Evolutionary conservation across 208 protist species (phyloP), one percentile per base, ranked within the genome.

Genomic region (Leishmania mexicana): DNA sequence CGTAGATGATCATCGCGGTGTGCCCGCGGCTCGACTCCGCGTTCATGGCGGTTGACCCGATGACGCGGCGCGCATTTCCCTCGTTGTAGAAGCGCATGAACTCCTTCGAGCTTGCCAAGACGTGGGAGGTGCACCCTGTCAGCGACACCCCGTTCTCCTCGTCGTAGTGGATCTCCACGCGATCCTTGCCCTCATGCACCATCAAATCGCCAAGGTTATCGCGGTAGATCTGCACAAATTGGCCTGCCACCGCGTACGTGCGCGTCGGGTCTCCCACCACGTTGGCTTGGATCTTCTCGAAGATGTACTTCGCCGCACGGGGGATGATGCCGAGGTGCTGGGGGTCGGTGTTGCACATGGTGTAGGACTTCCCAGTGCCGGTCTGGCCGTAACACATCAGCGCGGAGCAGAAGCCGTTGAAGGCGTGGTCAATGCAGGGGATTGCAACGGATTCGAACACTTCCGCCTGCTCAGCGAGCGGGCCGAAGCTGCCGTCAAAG

Each of bases 311-410:
- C 0, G 93, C 92, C 7, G 94, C 87, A 35, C 95, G 93, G 2
- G 95, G 95, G 80, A 98, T 97, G 80, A 98, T 95, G 75, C 95
- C 95, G 76, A 96, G 93, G 19, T 92, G 79, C 35, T 89, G 90
- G 3, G 87, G 86, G n/a, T 90, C 82, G 17, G 88, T 96, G 82
- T 96, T 95, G 85, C 92, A 97, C 96, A 98, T 97, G 13, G 96
- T 98, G 85, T 87, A 97, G 21, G 94, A 94, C 87, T 98, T 98
- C 53, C 96, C 96, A 0, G 96, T 97, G 71, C 95, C 95, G 15
- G 96, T 98, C 84, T 97, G 96, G 0, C 96, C 96, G 84, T 98
- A 98, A 79, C 93, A 96, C 94, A 98, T 97, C 40, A 98, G 81
- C 0, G 96, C 94, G 8, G 92, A 91, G 78, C 90, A 95, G 86